Evolutionary conservation across 2,329 filamentous ascomycete genomes (phyloP).

Genomic region (Emydomyces testavorans): DNA sequence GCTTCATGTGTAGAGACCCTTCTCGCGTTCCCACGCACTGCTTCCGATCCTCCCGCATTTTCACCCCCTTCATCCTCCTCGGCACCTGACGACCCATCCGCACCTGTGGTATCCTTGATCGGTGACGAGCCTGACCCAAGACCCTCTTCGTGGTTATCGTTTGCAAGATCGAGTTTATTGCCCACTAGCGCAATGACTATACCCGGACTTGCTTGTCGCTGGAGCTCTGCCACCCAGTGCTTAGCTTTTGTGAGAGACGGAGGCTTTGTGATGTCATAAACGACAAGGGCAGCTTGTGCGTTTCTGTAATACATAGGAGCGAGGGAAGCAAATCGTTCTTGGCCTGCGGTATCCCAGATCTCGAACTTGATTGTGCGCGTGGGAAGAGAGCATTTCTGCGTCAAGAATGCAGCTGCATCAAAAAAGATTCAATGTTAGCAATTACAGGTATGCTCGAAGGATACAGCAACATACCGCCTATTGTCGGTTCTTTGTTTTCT

Average conservation of each 20-base stretch:
- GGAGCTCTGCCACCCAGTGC: constrained; percentile 96
- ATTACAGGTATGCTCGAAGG: too few species aligned
- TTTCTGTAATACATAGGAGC: constrained; percentile 99
- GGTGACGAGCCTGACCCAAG: not conserved
- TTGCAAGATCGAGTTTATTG: constrained; percentile 95
- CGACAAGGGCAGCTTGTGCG: constrained; percentile 96
- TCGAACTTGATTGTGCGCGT: constrained; percentile 76
- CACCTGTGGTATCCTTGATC: not conserved
- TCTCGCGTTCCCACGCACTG: constrained; percentile 60
- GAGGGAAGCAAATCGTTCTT: constrained; percentile 97
- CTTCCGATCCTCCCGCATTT: constrained; percentile 39
- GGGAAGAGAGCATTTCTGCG: constrained; percentile 95
- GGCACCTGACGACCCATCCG: constrained; percentile 1
- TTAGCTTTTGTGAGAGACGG: constrained; percentile 97
- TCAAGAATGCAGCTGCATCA: constrained; percentile 76
- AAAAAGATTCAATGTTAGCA: not conserved
- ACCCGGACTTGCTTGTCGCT: constrained; percentile 98
- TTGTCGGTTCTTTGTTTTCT: constrained; percentile 98
- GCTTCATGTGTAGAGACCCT: constrained; percentile 88
- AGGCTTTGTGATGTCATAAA: constrained; percentile 90
- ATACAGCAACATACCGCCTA: constrained; percentile 57
- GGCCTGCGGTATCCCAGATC: constrained; percentile 97
- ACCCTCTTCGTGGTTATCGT: constrained; percentile 47
- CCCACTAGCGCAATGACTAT: constrained; percentile 97
- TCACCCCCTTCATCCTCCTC: constrained; percentile 43